Base-by-base conservation (phyloP, 352 stramenopile genomes). In the Phytophthora meadii region DNA sequence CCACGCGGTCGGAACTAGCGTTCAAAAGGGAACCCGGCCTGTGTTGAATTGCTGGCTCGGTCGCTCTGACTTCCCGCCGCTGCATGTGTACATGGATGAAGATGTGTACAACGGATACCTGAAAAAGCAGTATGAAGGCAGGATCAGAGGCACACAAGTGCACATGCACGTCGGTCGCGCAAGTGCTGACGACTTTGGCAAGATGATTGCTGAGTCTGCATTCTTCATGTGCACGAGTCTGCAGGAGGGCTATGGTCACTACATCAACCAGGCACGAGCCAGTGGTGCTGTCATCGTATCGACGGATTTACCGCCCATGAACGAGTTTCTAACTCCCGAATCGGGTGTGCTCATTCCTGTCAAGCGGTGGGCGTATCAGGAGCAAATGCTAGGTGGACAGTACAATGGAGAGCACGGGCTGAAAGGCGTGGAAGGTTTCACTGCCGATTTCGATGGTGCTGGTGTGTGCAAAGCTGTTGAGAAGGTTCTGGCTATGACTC, bases 251-350 rank as follows among this genome's bases (percentile, higher is more conserved):
- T 92, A 85, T 42, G 82, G 82, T 9, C 82, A 88, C 67, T 90
- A 90, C 60, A 88, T 88, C 53, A 90, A 90, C 66, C 82, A 90
- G 30, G 82, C 79, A n/a, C 75, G 79, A 6, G 75, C 79, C 10
- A 72, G 68, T 11, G 67, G 75, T 8, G 79, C 57, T 0, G 53
- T 88, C 9, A 79, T 90, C 19, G 28, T 90, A n/a, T 74, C 79
- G 3, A 82, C 81, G 0, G 69, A 88, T 44, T 54, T 83, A 19
- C 75, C 79, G 14, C 79, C 81, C 0, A 90, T 90, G 81, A 90
- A 86, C 57, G 81, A 92, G 60, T 70, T 90, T 15, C 42, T 91
- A 17, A 82, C 74, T 19, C 58, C 61, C 1, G 32, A 56, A 24
- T 88, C 78, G 1, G 79, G 68, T 11, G 70, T 89, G 32, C 68